Evolutionary conservation across 176 grass and related monocot species (phyloP).

Genomic region (Eleusine coracana): DNA sequence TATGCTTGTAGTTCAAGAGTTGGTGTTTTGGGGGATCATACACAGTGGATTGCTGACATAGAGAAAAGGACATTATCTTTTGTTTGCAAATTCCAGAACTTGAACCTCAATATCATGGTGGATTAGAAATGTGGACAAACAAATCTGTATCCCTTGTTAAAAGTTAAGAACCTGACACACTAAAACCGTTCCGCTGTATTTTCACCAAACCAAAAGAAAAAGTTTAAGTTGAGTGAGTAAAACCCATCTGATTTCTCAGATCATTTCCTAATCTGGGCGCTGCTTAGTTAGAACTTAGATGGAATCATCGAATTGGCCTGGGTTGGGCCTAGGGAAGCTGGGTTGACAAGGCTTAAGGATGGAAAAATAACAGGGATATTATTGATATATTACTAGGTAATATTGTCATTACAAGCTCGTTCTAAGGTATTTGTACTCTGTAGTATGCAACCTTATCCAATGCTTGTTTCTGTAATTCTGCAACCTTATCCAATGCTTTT

Average conservation of each 20-base stretch:
- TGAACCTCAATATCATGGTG: neutral
- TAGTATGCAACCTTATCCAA: neutral
- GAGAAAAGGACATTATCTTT: neutral
- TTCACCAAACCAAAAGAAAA: neutral
- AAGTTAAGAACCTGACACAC: neutral
- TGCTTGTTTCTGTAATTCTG: neutral
- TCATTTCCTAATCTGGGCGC: neutral
- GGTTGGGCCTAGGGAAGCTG: neutral
- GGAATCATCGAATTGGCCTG: neutral
- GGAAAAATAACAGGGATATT: neutral
- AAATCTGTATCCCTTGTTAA: neutral
- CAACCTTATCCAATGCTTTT: neutral
- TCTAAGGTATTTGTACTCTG: neutral
- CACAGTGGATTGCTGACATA: neutral
- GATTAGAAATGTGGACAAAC: neutral
- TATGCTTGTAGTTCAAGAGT: neutral
- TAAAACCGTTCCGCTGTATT: neutral
- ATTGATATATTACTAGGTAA: neutral
- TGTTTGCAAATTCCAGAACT: neutral
- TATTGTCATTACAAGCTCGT: conserved; percentile 1
- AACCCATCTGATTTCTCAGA: neutral
- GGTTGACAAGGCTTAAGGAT: neutral
- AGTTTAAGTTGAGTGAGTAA: neutral
- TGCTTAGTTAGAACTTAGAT: neutral
- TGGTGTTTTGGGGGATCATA: neutral